These are phyloP conservation scores for Yamadazyma conglobata DNA, from an alignment of 1,139 yeast species.

Conservation along the genomic window DNA sequence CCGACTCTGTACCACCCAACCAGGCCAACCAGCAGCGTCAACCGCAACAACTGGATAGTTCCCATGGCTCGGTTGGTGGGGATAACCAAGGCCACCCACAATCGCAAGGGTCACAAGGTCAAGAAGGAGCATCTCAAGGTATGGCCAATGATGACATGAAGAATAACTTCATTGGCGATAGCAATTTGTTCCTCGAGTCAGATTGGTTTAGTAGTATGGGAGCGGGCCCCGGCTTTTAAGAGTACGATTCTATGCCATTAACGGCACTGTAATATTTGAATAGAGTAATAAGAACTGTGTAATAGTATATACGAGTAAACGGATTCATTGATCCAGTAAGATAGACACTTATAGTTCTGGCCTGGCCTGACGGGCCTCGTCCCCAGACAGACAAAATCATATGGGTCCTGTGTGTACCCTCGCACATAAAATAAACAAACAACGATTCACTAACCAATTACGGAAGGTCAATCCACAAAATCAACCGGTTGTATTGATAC, in stretches of 20 bases:
- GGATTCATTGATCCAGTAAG: no score
- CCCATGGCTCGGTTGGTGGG: conserved; percentile 8
- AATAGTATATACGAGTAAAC: no score
- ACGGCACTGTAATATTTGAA: no score
- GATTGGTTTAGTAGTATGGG: conserved; percentile 41
- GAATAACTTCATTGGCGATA: conserved; percentile 13
- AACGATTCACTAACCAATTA: no score
- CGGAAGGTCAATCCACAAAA: no score
- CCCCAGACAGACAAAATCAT: no score
- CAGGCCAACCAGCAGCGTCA: conserved; percentile 13
- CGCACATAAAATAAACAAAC: conserved; percentile 1
- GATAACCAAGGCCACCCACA: conserved; percentile 13
- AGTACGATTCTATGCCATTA: no score
- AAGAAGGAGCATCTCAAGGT: conserved; percentile 12
- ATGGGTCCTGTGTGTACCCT: neutral
- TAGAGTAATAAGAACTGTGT: no score
- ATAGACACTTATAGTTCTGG: no score
- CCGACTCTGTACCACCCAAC: conserved; percentile 7
- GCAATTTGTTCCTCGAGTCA: conserved; percentile 15
- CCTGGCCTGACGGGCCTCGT: no score
- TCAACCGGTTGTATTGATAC: no score
- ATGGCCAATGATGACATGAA: conserved; percentile 10
- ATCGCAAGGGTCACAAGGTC: conserved; percentile 10
- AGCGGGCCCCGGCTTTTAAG: conserved; percentile 32
- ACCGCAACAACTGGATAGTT: conserved; percentile 7